phyloP scores from a whole-genome alignment of 495 filamentous ascomycete genomes.

The Penicillium turbatum region DNA sequence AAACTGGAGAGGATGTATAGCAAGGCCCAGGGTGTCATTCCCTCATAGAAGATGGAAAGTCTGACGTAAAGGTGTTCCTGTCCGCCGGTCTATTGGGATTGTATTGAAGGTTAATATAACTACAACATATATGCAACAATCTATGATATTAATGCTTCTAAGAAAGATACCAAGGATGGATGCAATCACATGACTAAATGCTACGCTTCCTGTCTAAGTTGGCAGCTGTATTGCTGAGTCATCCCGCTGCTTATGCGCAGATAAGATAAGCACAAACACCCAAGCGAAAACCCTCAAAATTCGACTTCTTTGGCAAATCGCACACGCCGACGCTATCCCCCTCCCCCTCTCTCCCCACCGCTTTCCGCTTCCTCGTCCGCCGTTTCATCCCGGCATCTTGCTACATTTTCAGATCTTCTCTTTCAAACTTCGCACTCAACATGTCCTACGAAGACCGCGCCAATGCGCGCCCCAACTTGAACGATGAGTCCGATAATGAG shows the following conservation, averaged over 20 bases:
- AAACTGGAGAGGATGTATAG: too few relatives aligned
- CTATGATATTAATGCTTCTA: too few relatives aligned
- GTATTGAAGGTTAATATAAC: too few relatives aligned
- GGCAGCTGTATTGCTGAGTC: conserved; percentile 26
- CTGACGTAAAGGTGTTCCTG: too few relatives aligned
- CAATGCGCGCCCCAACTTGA: conserved; percentile 51
- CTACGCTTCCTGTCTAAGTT: too few relatives aligned
- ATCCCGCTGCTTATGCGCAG: conserved; percentile 33
- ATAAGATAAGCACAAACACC: conserved; percentile 49
- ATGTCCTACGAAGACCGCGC: conserved; percentile 52
- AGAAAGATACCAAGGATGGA: too few relatives aligned
- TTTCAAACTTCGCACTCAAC: conserved; percentile 22
- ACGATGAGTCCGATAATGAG: conserved; percentile 85
- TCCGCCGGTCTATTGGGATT: too few relatives aligned
- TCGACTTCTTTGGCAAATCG: conserved; percentile 44
- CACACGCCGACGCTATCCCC: conserved; percentile 43
- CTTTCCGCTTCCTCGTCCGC: conserved; percentile 18
- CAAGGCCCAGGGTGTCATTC: too few relatives aligned
- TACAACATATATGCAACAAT: too few relatives aligned
- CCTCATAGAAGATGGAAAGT: too few relatives aligned
- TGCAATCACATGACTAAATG: too few relatives aligned
- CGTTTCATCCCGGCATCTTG: conserved; percentile 24
- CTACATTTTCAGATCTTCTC: conserved; percentile 4
- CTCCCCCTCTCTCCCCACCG: conserved; percentile 19
- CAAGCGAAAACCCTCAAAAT: conserved; percentile 55